Percentiles rank a stretch among this genome's conserved stretches.
Conservation (phyloP, 148 eudicot species). For the Rhododendron ferrugineum region DNA sequence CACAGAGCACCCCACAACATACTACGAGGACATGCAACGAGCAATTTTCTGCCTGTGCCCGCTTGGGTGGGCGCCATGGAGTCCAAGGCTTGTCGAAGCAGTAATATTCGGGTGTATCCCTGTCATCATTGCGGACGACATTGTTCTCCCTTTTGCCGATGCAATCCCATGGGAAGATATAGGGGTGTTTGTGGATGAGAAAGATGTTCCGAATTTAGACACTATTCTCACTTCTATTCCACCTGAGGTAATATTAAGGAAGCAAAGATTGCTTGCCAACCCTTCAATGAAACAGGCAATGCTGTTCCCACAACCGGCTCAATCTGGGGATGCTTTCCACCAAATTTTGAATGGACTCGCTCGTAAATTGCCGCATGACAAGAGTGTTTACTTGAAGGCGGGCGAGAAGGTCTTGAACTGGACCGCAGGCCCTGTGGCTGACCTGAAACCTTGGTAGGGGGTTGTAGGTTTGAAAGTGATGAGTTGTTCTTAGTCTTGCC, state of each 20-base stretch:
- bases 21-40: slow-evolving; percentile 98
- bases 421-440: slow-evolving; percentile 94
- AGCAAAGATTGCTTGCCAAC: slow-evolving; percentile 88
- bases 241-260: slow-evolving; percentile 78
- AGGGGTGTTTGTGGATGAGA: slow-evolving; percentile 81
- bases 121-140: slow-evolving; percentile 92
- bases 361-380: slow-evolving; percentile 78
- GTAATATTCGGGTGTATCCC: slow-evolving; percentile 98
- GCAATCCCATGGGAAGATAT: slow-evolving; percentile 99
- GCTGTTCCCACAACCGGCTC: slow-evolving; percentile 96
- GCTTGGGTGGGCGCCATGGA: slow-evolving; percentile 99
- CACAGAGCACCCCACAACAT: slow-evolving; percentile 96
- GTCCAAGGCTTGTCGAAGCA: slow-evolving; percentile 95
- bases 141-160: slow-evolving; percentile 94
- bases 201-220: slow-evolving; percentile 86
- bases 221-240: slow-evolving; percentile 83
- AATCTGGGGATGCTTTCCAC: slow-evolving; percentile 92
- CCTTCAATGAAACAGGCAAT: slow-evolving; percentile 98
- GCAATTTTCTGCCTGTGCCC: slow-evolving; percentile 94
- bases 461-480: background rate
- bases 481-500: background rate
- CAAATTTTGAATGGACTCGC: slow-evolving; percentile 96
- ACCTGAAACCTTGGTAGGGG: slow-evolving; percentile 90
- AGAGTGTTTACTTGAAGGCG: slow-evolving; percentile 46
- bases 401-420: slow-evolving; percentile 79